Evolutionary conservation across 2,329 filamentous ascomycete species (phyloP).

Genomic region (Hypomyces perniciosus): DNA sequence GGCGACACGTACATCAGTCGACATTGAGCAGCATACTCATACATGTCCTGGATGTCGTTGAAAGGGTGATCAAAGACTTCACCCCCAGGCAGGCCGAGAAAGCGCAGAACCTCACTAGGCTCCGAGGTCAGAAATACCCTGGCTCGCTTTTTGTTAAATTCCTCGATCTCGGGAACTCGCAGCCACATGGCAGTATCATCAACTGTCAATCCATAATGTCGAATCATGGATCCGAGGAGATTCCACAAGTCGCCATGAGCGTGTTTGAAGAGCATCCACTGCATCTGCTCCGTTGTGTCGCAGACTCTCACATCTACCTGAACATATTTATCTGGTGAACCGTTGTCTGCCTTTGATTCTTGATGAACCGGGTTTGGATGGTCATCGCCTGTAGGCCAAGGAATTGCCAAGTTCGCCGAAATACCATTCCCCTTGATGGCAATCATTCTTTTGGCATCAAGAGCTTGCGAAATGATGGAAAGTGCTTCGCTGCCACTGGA

Average conservation of each 20-base stretch:
- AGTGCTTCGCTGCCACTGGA: conserved; percentile 23
- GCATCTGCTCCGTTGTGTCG: conserved; percentile 33
- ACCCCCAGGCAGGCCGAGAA: conserved; percentile 52
- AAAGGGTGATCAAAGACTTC: conserved; percentile 52
- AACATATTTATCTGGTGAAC: conserved; percentile 34
- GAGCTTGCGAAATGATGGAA: conserved; percentile 20
- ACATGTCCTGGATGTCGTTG: conserved; percentile 47
- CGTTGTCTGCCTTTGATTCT: background rate
- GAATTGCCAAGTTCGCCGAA: conserved; percentile 47
- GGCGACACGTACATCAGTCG: conserved; percentile 49
- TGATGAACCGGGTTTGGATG: background rate
- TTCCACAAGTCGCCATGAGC: conserved; percentile 69
- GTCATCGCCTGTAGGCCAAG: conserved; percentile 37
- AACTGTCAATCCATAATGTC: conserved; percentile 59
- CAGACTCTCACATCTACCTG: conserved; percentile 65
- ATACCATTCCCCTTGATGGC: conserved; percentile 18
- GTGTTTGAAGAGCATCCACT: conserved; percentile 63
- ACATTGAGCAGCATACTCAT: conserved; percentile 53
- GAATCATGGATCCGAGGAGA: conserved; percentile 56
- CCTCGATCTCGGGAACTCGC: conserved; percentile 63
- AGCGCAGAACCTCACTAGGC: conserved; percentile 49
- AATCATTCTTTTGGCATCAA: conserved; percentile 42
- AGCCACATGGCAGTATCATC: conserved; percentile 59
- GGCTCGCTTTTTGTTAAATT: conserved; percentile 46
- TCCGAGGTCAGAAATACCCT: conserved; percentile 56